Evolutionary conservation across 345 rosid genomes (phyloP).

Genomic region (Populus deltoides): DNA sequence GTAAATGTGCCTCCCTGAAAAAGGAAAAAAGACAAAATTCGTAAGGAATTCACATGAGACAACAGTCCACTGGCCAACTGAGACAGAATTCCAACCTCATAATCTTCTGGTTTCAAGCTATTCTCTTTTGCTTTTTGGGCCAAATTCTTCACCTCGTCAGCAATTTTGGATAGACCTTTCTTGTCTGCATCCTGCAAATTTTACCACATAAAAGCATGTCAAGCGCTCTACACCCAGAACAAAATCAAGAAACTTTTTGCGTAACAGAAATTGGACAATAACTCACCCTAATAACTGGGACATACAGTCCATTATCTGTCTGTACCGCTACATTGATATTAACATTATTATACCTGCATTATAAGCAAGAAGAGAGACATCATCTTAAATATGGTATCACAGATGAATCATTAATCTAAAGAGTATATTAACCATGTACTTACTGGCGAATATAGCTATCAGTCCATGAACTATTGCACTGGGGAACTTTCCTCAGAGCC

Average conservation of each 20-base stretch:
- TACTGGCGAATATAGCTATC: conserved; percentile 91
- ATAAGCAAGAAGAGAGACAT: conserved; percentile 8
- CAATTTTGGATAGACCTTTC: conserved; percentile 81
- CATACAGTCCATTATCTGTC: conserved; percentile 93
- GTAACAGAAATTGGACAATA: neutral
- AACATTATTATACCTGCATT: conserved; percentile 69
- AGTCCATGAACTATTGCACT: conserved; percentile 97
- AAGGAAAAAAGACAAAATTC: conserved; percentile 1
- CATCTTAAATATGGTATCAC: conserved; percentile 3
- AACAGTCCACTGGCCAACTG: neutral
- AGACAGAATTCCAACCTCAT: conserved; percentile 51
- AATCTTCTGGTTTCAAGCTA: conserved; percentile 92
- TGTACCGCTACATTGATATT: conserved; percentile 94
- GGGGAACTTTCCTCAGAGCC: conserved; percentile 91
- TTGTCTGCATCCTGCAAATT: conserved; percentile 80
- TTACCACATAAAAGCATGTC: neutral
- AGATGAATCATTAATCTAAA: neutral
- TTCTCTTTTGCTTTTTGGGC: conserved; percentile 92
- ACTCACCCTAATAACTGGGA: conserved; percentile 86
- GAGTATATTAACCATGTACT: conserved; percentile 30
- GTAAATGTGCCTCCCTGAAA: conserved; percentile 95
- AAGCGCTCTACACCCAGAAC: neutral
- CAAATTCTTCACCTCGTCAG: conserved; percentile 72
- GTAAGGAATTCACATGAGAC: neutral
- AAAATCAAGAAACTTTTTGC: neutral